phyloP scores from a whole-genome alignment of 768 basidiomycete genomes.

The Tulasnella sp. region DNA sequence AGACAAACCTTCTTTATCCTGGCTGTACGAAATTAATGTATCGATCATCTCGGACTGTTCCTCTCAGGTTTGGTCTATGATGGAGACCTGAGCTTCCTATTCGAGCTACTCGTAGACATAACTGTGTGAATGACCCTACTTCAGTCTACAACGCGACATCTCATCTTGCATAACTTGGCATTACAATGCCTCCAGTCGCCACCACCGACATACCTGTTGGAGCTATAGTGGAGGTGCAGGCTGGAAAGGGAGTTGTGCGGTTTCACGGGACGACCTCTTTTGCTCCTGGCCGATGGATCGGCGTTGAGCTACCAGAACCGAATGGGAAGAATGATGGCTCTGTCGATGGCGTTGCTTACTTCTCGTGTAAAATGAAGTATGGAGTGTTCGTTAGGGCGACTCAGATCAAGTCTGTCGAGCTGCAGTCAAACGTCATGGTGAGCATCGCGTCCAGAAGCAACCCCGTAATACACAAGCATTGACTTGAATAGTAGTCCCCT shows the following conservation, averaged over 20 bases:
- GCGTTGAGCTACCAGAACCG: slow-evolving; percentile 71
- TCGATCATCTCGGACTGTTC: too few species aligned
- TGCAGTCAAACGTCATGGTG: slow-evolving; percentile 21
- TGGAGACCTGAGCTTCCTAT: too few species aligned
- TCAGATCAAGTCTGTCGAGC: slow-evolving; percentile 55
- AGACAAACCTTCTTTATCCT: too few species aligned
- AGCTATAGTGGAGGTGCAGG: slow-evolving; percentile 65
- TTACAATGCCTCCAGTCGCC: slow-evolving; percentile 1
- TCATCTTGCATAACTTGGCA: neutral
- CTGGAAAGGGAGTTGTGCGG: slow-evolving; percentile 74
- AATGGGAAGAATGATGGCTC: slow-evolving; percentile 95
- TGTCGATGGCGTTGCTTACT: slow-evolving; percentile 70
- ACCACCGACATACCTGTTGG: slow-evolving; percentile 37
- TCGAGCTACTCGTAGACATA: too few species aligned
- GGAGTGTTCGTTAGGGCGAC: slow-evolving; percentile 87
- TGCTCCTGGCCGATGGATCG: slow-evolving; percentile 86
- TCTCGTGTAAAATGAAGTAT: slow-evolving; percentile 58
- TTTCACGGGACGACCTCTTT: slow-evolving; percentile 80
- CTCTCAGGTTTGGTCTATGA: too few species aligned
- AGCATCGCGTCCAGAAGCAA: neutral
- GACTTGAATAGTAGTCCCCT: neutral
- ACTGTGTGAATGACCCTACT: too few species aligned
- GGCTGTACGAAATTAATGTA: too few species aligned
- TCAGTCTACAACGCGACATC: too few species aligned
- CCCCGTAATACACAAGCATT: neutral